Evolutionary conservation across 495 filamentous ascomycete species (phyloP).

Genomic region (Usnea hakonensis): DNA sequence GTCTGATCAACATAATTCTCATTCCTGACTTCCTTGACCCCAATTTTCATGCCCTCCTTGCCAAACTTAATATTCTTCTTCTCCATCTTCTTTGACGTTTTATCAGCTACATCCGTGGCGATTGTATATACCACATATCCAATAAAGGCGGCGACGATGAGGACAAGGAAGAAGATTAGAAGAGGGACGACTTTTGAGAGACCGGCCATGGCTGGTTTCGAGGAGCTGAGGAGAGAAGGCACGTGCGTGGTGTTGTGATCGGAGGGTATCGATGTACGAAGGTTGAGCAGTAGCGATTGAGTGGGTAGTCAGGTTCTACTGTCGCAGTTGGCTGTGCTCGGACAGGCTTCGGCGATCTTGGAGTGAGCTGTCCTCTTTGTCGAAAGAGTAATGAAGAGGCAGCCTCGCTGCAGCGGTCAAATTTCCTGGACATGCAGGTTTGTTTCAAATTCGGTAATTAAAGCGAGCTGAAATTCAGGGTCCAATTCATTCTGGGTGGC

Average conservation of each 20-base stretch:
- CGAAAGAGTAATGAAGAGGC: too few species aligned
- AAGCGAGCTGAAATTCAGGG: background rate
- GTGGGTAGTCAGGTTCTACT: background rate
- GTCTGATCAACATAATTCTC: constrained; percentile 78
- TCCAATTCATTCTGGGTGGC: too few species aligned
- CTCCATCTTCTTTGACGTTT: constrained; percentile 68
- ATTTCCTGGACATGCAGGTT: background rate
- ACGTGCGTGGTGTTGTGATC: background rate
- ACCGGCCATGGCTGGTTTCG: constrained; percentile 3
- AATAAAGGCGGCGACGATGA: constrained; percentile 55
- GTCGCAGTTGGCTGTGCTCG: background rate
- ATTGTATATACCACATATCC: constrained; percentile 69
- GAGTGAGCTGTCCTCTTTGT: background rate
- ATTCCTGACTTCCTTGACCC: constrained; percentile 62
- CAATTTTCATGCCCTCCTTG: constrained; percentile 77
- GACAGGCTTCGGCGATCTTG: background rate
- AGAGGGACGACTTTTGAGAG: constrained; percentile 53
- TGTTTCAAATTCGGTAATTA: background rate
- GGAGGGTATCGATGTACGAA: background rate
- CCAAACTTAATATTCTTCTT: constrained; percentile 72
- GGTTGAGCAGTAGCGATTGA: background rate
- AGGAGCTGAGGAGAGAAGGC: background rate
- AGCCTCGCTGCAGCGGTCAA: background rate
- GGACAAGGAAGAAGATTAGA: constrained; percentile 59
- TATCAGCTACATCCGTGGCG: constrained; percentile 56